Evolutionary conservation across 495 filamentous ascomycete species (phyloP), one percentile per base, ranked within the genome.

Genomic region (Amphirosellinia nigrospora): DNA sequence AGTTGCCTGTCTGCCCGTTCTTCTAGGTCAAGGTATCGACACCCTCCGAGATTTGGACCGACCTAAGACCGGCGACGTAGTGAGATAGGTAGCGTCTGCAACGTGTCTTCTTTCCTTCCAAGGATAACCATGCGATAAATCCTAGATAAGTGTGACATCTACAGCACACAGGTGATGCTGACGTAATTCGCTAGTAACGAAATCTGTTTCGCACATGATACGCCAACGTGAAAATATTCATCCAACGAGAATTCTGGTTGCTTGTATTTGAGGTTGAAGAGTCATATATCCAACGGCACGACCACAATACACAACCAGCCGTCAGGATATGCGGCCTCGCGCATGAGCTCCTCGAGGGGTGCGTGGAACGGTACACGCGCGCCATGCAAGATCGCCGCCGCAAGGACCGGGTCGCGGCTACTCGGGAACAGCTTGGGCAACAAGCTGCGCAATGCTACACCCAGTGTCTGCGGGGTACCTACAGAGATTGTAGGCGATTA

Each of bases 261-360:
- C 30, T 38, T 19, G 10, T 9, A 34, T 34, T n/a, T 10, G 11
- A 36, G 28, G 55, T 21, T 11, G 8, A 58, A 38, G 16, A 34
- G 19, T 68, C 72, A 76, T 23, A 76, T 71, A 21, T 75, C 82
- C 11, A 78, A 45, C 16, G 74, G 76, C 65, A 90, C 85, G 7
- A 99, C 86, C 50, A 92, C 92, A 15, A 98, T 77, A 82, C 95
- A 93, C 23, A 97, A 77, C 90, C 95, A 99, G 1, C 96, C 96
- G 80, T 99, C 96, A 0, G 92, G 89, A 80, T 98, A 98, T 0
- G 93, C 88, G 19, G 91, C 92, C 64, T 88, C 89, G 48, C 90
- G 83, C 77, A 94, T 90, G 38, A 99, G 81, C 55, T 98, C 95
- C 73, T 96, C 93, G 30, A 98, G 79, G n/a, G 89, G 90, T 0